Percentiles rank a stretch among this genome's conserved stretches.
These are phyloP conservation scores for Flueggea neowawraea DNA, from an alignment of 441 rosid genomes.

Conservation along the genomic window DNA sequence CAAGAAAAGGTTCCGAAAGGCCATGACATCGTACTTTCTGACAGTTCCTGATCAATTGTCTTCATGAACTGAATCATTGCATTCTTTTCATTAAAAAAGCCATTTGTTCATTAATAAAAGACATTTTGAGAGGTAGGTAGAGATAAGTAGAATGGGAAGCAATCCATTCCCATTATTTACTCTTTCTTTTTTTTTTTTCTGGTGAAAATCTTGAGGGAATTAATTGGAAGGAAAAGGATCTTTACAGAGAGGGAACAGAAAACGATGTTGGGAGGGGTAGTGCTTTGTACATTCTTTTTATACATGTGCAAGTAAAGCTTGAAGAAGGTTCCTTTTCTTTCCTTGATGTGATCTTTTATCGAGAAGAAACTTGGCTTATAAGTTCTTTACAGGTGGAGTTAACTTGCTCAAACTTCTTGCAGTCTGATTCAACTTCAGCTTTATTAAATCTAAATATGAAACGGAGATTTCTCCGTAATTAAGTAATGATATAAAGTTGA, in stretches of 20 bases:
- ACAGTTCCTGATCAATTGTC: slow-evolving; percentile 90
- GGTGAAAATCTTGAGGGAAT: background rate
- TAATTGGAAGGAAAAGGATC: no score
- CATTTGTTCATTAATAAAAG: slow-evolving; percentile 30
- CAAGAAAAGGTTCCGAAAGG: slow-evolving; percentile 93
- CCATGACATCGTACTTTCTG: slow-evolving; percentile 92
- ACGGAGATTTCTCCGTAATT: no score
- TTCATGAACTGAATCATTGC: slow-evolving; percentile 33
- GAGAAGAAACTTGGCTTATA: background rate
- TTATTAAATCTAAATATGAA: no score
- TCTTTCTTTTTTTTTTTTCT: background rate
- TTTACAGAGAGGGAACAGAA: background rate
- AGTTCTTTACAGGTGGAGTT: background rate
- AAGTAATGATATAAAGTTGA: no score
- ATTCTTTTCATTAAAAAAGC: slow-evolving; percentile 27
- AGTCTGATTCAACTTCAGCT: no score
- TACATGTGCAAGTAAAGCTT: background rate
- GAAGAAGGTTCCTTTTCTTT: background rate
- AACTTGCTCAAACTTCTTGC: no score
- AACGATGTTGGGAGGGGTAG: background rate
- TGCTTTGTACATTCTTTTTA: background rate
- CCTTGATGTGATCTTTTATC: background rate
- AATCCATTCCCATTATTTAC: slow-evolving; percentile 6
- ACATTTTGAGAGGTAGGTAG: slow-evolving; percentile 8
- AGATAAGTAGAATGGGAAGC: slow-evolving; percentile 15